Evolutionary conservation across 1,284 basidiomycete species (phyloP).

Genomic region (Puccinia hordei): DNA sequence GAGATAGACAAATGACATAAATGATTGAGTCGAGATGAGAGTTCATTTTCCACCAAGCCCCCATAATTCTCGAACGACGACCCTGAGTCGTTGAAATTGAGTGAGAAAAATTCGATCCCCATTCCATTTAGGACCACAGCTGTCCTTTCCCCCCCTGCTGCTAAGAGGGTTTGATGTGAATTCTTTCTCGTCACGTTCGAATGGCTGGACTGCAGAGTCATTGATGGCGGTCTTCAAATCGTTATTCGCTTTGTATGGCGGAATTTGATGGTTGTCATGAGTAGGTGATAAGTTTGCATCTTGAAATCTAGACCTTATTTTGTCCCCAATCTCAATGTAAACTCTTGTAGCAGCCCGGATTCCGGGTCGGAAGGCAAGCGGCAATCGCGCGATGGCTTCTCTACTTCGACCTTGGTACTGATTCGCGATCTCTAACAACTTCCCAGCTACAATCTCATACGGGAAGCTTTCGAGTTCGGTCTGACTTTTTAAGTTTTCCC

Average conservation of each 20-base stretch:
- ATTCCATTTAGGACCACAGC: slow-evolving; percentile 8
- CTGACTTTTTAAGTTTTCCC: not conserved
- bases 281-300: not conserved
- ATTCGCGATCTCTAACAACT: slow-evolving; percentile 57
- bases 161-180: not conserved
- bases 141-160: not conserved
- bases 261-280: not conserved
- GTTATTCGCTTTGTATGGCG: not conserved
- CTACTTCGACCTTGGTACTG: slow-evolving; percentile 54
- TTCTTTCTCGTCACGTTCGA: not conserved
- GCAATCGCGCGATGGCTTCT: slow-evolving; percentile 58
- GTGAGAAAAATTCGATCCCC: slow-evolving; percentile 39
- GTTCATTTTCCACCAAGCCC: slow-evolving; percentile 27
- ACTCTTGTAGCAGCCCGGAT: slow-evolving; percentile 60
- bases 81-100: slow-evolving; percentile 21
- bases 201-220: not conserved
- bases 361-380: slow-evolving; percentile 58
- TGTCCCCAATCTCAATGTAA: slow-evolving; percentile 60
- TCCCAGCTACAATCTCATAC: slow-evolving; percentile 56
- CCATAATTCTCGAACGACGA: slow-evolving; percentile 39
- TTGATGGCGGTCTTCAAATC: not conserved
- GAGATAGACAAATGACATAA: not conserved
- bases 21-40: not conserved
- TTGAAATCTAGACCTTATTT: slow-evolving; percentile 51
- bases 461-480: slow-evolving; percentile 37